These are phyloP conservation scores for Cladosporium sp. DNA, from an alignment of 2,329 filamentous ascomycete genomes.

Conservation along the genomic window DNA sequence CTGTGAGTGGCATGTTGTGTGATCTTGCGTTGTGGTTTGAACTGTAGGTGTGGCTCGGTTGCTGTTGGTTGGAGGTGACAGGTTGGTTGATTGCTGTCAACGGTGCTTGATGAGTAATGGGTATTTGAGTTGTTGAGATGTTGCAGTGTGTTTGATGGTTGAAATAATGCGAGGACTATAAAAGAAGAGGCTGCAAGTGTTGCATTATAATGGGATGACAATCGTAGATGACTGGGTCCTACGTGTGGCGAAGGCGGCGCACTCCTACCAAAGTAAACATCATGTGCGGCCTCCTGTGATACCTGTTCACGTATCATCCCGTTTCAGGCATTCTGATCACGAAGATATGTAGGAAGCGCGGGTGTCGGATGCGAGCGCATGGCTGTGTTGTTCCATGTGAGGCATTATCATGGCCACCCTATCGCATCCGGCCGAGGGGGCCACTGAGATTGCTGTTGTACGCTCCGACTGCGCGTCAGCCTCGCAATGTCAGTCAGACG, in stretches of 20 bases:
- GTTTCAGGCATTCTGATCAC: neutral
- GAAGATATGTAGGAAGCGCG: neutral
- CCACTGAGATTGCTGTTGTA: neutral
- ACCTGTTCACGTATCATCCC: neutral
- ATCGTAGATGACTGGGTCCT: neutral
- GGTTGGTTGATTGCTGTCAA: neutral
- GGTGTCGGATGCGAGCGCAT: neutral
- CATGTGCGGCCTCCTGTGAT: neutral
- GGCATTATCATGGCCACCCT: neutral
- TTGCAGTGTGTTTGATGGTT: neutral
- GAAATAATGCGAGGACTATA: neutral
- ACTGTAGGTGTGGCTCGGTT: neutral
- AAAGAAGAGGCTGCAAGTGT: neutral
- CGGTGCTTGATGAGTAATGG: neutral
- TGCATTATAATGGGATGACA: neutral
- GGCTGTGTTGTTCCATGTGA: neutral
- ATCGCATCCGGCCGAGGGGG: neutral
- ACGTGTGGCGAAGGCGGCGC: neutral
- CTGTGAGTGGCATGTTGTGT: conserved; percentile 1
- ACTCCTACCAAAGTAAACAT: neutral
- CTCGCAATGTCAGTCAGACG: neutral
- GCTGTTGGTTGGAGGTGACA: neutral
- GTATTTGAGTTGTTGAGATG: neutral
- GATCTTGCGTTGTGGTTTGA: neutral
- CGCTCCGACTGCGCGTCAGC: neutral